Evolutionary conservation across 768 basidiomycete genomes (phyloP), one percentile per base, ranked within the genome.

Genomic region (Kwoniella mangroviensis): DNA sequence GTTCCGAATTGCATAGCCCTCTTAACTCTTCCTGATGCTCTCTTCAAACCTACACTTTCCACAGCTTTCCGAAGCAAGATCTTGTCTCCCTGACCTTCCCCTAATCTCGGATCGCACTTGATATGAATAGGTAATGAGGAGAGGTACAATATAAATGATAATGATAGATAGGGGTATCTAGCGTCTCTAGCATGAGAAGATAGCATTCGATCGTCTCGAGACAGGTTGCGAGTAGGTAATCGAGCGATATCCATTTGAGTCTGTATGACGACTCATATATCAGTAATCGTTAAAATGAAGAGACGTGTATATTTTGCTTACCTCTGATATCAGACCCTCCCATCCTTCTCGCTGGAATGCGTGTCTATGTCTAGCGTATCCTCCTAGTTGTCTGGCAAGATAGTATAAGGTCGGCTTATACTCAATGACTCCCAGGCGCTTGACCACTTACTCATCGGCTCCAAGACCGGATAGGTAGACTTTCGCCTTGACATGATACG

Each of bases 1-100:
- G 81, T 81, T 19, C 96, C 96, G 84, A 99, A 99, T 78, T 98
- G 97, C 92, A 98, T 97, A 15, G 97, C 97, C 68, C 92, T 83
- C 84, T 99, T 99, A 81, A 91, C 94, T 72, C 92, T 85, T 63
- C 75, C 68, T 71, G 91, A 91, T 5, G 93, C 92, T 72, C 89
- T 88, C 2, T 87, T 82, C 53, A 98, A 85, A 0, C 95, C 94
- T n/a, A 94, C 76, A 73, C 88, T 88, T 71, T 85, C 84, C 43
- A 91, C 89, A 1, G 90, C 89, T 34, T 91, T 80, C 65, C 96
- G 85, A 63, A 98, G 79, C 55, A 99, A 79, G 83, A 91, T 86
- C 85, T 99, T 99, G 80, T 98, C 97, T 1, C 97, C 97, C 5
- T 89, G 68, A 0, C 94, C 94, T n/a, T 89, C 84, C 4, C 88